Base-by-base conservation (phyloP, 164 flowering plant genomes). In the Vitis riparia region DNA sequence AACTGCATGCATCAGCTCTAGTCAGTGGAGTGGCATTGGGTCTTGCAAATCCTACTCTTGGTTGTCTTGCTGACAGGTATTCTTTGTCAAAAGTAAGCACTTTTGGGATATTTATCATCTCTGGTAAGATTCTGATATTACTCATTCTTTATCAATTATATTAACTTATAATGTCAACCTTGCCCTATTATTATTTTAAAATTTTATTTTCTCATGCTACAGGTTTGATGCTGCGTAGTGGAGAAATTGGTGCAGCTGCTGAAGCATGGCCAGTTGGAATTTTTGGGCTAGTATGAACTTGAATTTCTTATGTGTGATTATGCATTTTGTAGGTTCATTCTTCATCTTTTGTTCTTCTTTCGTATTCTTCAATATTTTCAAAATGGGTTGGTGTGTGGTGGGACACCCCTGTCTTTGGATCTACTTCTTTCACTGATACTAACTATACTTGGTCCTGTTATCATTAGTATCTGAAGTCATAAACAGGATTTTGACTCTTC, bases 211-310 rank as follows among this genome's bases (percentile, higher is more conserved):
- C 44, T 37, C 55, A 17, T 75, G 53, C 55, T 74, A 14, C 66
- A 91, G 99, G 99, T 71, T 79, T 94, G 79, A 84, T 82, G 65
- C 74, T 94, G 84, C 89, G 86, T 58, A 86, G 84, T 76, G 87
- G 80, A 64, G 99, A 89, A 59, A 79, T 94, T 65, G 88, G 89
- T 68, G 94, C 89, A 56, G 94, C 99, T 56, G 80, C 78, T 19
- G 86, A 89, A 81, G 97, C 97, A 60, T 94, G 97, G 97, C 93
- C 91, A 61, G 94, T 79, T 2, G 97, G 89, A 85, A 44, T 89
- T n/a, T 84, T 88, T 85, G 98, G 98, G 87, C 91, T 94, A 67
- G 98, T 94, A 94, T 85, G 91, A 82, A 32, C 77, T 76, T 59
- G n/a, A 79, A 57, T 75, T 76, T 73, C 80, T 80, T 80, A 11